These are phyloP conservation scores for Aspergillus versicolor DNA, from an alignment of 2,329 filamentous ascomycete species.

Conservation along the genomic window DNA sequence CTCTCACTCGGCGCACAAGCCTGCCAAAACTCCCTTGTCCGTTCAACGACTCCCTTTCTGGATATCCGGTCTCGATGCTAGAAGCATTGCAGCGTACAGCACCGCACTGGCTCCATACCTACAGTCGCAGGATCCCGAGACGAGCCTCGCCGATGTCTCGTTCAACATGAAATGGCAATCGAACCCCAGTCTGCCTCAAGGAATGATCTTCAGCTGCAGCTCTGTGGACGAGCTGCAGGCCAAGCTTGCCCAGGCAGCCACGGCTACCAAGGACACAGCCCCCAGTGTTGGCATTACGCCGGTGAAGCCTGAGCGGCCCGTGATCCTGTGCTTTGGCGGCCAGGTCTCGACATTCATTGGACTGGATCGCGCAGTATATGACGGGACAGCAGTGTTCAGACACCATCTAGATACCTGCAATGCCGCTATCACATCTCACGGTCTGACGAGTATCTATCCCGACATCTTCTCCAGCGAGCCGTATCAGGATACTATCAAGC, in stretches of 20 bases:
- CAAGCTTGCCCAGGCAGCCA: not conserved
- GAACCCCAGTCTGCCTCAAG: not conserved
- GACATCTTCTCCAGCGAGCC: slow-evolving; percentile 25
- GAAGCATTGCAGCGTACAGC: not conserved
- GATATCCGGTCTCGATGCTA: not conserved
- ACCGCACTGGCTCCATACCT: not conserved
- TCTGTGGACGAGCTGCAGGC: not conserved
- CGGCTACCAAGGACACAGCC: not conserved
- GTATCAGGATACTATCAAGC: slow-evolving; percentile 20
- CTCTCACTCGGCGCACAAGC: not conserved
- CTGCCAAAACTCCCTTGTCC: not conserved
- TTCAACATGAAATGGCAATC: slow-evolving; percentile 1
- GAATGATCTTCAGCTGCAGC: slow-evolving; percentile 2
- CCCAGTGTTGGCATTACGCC: not conserved
- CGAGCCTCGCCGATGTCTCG: not conserved
- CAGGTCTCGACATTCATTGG: not conserved
- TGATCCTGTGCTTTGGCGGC: slow-evolving; percentile 4
- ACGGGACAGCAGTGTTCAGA: not conserved
- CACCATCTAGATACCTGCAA: slow-evolving; percentile 30
- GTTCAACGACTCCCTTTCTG: not conserved
- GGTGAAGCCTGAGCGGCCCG: not conserved
- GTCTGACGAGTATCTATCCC: slow-evolving; percentile 35
- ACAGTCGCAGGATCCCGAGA: not conserved
- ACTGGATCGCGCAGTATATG: not conserved
- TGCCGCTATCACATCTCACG: slow-evolving; percentile 16